Percentiles rank a stretch among this genome's conserved stretches.
phyloP scores from a whole-genome alignment of 2,329 filamentous ascomycete genomes.

The Xylogone sp. region DNA sequence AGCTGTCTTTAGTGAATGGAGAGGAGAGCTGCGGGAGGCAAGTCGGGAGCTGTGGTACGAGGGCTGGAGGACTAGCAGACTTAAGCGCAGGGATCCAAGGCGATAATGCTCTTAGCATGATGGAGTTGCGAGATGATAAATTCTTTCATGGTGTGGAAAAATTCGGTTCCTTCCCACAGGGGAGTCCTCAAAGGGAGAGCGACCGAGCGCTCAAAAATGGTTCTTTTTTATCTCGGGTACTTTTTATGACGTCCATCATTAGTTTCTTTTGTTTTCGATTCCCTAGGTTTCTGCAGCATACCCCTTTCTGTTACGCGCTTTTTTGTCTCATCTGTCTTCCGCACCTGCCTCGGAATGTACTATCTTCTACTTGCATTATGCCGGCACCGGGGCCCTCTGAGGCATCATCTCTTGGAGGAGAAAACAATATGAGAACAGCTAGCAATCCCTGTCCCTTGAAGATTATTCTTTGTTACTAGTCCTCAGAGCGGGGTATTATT shows the following conservation, averaged over 20 bases:
- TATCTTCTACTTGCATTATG: background rate
- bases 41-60: constrained; percentile 95
- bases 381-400: background rate
- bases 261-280: background rate
- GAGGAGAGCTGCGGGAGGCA: constrained; percentile 81
- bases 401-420: background rate
- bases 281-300: background rate
- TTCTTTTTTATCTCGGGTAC: background rate
- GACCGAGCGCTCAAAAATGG: background rate
- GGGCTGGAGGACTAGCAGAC: constrained; percentile 77
- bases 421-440: background rate
- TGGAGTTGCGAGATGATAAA: background rate
- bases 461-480: too few species aligned
- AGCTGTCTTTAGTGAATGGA: constrained; percentile 90
- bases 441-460: too few species aligned
- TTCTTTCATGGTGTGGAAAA: background rate
- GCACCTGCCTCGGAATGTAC: background rate
- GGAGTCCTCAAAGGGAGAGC: background rate
- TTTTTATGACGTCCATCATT: background rate
- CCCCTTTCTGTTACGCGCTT: background rate
- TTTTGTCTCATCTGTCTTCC: background rate
- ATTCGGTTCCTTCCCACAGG: background rate
- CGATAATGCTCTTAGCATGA: background rate
- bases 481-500: background rate
- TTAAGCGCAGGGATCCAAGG: constrained; percentile 27